Base-by-base conservation (phyloP, 2,329 filamentous ascomycete species). In the Plectosphaerella sp. region DNA sequence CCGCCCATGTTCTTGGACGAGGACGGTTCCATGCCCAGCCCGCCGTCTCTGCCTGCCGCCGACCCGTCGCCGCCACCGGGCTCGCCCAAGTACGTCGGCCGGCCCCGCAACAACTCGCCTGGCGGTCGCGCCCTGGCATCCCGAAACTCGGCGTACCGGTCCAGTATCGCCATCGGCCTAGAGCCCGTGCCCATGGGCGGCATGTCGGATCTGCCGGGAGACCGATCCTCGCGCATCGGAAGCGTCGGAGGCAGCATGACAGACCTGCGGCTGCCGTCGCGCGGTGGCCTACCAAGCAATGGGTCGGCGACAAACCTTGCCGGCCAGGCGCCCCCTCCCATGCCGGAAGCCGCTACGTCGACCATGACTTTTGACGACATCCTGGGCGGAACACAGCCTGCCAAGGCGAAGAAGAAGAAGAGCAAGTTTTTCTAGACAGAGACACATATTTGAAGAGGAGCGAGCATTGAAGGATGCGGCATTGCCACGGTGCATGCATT, bases 341-440 rank as follows among this genome's bases (percentile, higher is more conserved):
- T 33, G 8, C 57, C 58, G 20, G 55, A 59, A 5, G 56, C 62
- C 9, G 58, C 56, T 2, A 63, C 57, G 20, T 61, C 67, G 11
- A 67, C 71, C 3, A 66, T 69, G 25, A 78, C 75, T 0, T 78
- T 78, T 60, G 75, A 78, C 55, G 75, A 78, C 47, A 78, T 78
- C 36, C 62, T 78, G 22, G 64, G 62, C 28, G 54, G 60, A n/a
- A 59, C 58, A 11, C 57, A 67, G 42, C 58, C 60, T 9, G 66
- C 67, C 56, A 67, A 67, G 55, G 51, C 61, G 24, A 49, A 51
- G 35, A 52, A 61, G 36, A 72, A 72, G 67, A 73, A 71, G 65
- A 64, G 65, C 47, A 64, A 71, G 47, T 74, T 72, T 57, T 73
- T 72, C 56, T 73, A 59, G 22, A 33, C 11, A 7, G 28, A 33